Conservation (phyloP, 1,284 basidiomycete genomes). For the Xerocomus subilludens region DNA sequence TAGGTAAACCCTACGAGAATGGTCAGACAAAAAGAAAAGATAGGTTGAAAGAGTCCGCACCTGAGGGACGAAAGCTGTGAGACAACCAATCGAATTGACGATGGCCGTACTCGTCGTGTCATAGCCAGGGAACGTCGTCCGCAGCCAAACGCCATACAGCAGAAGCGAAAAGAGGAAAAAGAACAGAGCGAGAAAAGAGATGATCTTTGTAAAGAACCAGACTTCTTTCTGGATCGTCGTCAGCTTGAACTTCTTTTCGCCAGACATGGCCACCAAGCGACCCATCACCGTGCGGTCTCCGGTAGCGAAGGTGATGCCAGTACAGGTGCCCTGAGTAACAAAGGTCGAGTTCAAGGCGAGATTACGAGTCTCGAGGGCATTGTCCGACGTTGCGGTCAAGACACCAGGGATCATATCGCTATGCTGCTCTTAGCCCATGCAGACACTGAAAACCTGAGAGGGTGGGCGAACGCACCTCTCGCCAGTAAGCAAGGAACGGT, state of each 20-base stretch:
- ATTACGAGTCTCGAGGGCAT: conserved; percentile 72
- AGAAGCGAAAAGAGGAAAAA: conserved; percentile 59
- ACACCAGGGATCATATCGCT: conserved; percentile 65
- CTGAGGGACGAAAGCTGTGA: conserved; percentile 65
- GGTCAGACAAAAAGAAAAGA: not conserved
- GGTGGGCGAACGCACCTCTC: conserved; percentile 53
- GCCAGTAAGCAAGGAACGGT: conserved; percentile 74
- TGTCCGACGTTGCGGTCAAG: conserved; percentile 64
- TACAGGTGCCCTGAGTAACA: conserved; percentile 66
- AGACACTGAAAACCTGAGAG: too few relatives aligned
- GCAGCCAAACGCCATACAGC: conserved; percentile 61
- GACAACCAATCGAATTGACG: conserved; percentile 62
- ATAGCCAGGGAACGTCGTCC: conserved; percentile 54
- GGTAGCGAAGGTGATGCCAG: conserved; percentile 69
- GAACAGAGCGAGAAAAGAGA: conserved; percentile 57
- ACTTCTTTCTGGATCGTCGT: conserved; percentile 63
- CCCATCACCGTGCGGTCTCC: conserved; percentile 72
- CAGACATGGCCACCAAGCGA: conserved; percentile 68
- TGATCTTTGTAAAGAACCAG: conserved; percentile 63
- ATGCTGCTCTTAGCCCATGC: not conserved
- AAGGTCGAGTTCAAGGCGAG: conserved; percentile 67
- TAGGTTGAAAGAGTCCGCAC: conserved; percentile 32
- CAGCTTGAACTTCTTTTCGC: conserved; percentile 61
- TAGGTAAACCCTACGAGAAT: conserved; percentile 57
- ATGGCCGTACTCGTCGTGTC: conserved; percentile 58